Base-by-base conservation (phyloP, 495 filamentous ascomycete species). In the Rostrohypoxylon terebratum region DNA sequence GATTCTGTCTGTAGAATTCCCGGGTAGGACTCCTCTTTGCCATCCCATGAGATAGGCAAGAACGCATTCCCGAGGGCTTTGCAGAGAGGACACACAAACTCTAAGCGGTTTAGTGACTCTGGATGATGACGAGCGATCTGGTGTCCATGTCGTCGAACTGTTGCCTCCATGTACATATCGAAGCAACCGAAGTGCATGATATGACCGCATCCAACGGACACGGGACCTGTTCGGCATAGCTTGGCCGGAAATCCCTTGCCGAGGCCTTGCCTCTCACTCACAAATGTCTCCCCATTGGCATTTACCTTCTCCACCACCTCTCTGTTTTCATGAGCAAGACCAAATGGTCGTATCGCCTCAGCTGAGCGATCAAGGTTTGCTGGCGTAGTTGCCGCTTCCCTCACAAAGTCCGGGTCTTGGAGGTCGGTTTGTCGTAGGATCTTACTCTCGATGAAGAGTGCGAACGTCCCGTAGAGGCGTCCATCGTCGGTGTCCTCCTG, bases 141-240 rank as follows among this genome's bases (percentile, higher is more conserved):
- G 71, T 94, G 92, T 38, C 83, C 87, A 70, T 99, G 96, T 50
- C 96, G 89, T 57, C 93, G 88, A 54, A 89, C 84, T 0, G 93
- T 96, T 0, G 95, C 91, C 16, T 90, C 86, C 75, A 91, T 91
- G 80, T 98, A 98, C 33, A 90, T 87, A 71, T 98, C 94, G 75
- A 98, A 99, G 79, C 96, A 99, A 34, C 88, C 88, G 76, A 93
- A 99, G 77, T 99, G 96, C 96, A 99, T 99, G 69, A 98, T 94
- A 79, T 99, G 96, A 5, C 94, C 95, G 80, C 96, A 99, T 31
- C 95, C 93, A 44, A 93, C 93, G 7, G 94, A 89, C 5, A 98
- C 92, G 3, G 94, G 92, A 0, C 94, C 96, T n/a, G 86, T 84
- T 42, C 85, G 83, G 8, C 87, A 89, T 42, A 89, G 86, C 23